These are phyloP conservation scores for Hibiscus mutabilis DNA, from an alignment of 345 rosid species.

Conservation along the genomic window DNA sequence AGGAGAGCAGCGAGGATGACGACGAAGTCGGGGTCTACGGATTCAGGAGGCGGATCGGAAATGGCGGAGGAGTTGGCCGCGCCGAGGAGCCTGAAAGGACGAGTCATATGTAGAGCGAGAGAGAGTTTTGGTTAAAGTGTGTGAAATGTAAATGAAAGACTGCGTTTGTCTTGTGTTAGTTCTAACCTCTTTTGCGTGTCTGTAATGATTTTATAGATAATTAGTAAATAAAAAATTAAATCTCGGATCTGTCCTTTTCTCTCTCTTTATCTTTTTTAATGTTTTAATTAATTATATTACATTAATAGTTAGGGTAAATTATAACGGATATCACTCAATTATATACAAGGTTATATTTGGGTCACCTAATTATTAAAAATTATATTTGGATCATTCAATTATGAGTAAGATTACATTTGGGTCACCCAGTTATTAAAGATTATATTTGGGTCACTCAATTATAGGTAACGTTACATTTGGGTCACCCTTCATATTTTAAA, in stretches of 20 bases:
- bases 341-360: too few species aligned
- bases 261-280: background rate
- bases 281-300: too few species aligned
- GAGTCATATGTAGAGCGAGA: conserved; percentile 53
- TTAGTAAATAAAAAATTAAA: background rate
- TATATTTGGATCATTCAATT: too few species aligned
- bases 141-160: background rate
- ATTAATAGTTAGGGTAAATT: too few species aligned
- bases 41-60: conserved; percentile 7
- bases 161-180: background rate
- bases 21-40: conserved; percentile 61
- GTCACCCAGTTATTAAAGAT: too few species aligned
- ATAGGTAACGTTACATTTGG: too few species aligned
- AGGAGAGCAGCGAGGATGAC: conserved; percentile 82
- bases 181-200: background rate
- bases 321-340: too few species aligned
- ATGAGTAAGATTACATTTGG: too few species aligned
- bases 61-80: conserved; percentile 36
- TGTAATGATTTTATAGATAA: background rate
- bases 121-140: background rate
- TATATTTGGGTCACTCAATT: too few species aligned
- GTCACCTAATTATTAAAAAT: too few species aligned
- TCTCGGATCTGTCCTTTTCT: background rate
- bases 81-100: conserved; percentile 46
- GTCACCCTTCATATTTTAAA: too few species aligned